These are phyloP conservation scores for Backusella luteola DNA, from an alignment of 192 early-diverging fungal genomes.

Conservation along the genomic window DNA sequence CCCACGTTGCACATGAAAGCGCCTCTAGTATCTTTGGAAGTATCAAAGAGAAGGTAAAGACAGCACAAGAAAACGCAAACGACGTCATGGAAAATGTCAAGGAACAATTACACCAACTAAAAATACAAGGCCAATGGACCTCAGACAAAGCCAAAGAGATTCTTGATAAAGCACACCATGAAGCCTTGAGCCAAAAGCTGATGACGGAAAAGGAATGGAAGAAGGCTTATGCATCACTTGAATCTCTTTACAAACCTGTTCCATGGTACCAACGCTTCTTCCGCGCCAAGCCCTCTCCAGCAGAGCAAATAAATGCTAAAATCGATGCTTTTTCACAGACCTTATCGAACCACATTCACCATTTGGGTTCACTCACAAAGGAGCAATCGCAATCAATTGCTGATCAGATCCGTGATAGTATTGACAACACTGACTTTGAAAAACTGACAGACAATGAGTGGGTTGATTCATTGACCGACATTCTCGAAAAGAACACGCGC, in stretches of 20 bases:
- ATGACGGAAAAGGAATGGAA: conserved; percentile 18
- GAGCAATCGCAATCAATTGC: neutral
- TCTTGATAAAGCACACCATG: neutral
- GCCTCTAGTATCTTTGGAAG: neutral
- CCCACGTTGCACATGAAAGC: neutral
- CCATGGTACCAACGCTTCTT: conserved; percentile 15
- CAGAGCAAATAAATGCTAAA: neutral
- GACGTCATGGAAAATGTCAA: neutral
- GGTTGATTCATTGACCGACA: neutral
- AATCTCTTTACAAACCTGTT: neutral
- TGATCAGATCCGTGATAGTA: neutral
- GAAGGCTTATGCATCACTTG: neutral
- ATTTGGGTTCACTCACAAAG: neutral
- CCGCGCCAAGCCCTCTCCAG: neutral
- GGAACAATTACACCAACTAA: neutral
- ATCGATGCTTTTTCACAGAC: neutral
- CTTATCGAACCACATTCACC: neutral
- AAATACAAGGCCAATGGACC: conserved; percentile 7
- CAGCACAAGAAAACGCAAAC: neutral
- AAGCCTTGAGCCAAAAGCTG: neutral
- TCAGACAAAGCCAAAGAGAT: neutral
- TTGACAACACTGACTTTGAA: neutral
- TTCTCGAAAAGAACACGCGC: neutral
- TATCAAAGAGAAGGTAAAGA: neutral
- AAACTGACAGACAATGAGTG: neutral